phyloP scores from a whole-genome alignment of 352 stramenopile genomes.

The Phytophthora citricola region DNA sequence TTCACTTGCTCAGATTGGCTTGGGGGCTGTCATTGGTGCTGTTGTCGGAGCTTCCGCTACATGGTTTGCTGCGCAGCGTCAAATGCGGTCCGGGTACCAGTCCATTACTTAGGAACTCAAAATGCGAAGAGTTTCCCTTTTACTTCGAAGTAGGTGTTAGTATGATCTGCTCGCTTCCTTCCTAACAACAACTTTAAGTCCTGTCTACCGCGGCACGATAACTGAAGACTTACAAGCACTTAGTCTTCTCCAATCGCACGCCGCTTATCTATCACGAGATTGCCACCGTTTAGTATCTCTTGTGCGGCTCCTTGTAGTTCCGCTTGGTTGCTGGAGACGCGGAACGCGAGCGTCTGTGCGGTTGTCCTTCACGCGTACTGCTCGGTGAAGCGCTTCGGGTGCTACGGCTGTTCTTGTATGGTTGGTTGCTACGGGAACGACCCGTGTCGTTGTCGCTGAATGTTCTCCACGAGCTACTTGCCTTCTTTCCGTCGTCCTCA shows the following conservation, averaged over 20 bases:
- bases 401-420: conserved; percentile 11
- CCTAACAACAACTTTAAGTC: neutral
- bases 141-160: too few species aligned
- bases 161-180: conserved; percentile 16
- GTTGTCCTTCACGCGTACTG: conserved; percentile 17
- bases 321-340: conserved; percentile 18
- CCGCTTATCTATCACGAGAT: conserved; percentile 8
- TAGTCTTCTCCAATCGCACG: conserved; percentile 6
- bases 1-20: conserved; percentile 35
- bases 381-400: conserved; percentile 15
- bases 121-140: too few species aligned
- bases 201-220: neutral
- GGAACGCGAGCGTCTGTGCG: conserved; percentile 20
- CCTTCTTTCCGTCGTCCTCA: conserved; percentile 7
- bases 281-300: conserved; percentile 29
- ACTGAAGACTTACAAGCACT: neutral
- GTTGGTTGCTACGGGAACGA: neutral
- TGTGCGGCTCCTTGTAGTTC: conserved; percentile 38
- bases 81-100: conserved; percentile 41
- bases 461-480: conserved; percentile 21
- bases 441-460: conserved; percentile 20
- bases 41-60: conserved; percentile 41
- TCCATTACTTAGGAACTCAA: conserved; percentile 34
- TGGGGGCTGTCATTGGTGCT: conserved; percentile 38
- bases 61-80: conserved; percentile 37